These are phyloP conservation scores for Malus orientalis DNA, from an alignment of 306 rosid species.

Conservation along the genomic window DNA sequence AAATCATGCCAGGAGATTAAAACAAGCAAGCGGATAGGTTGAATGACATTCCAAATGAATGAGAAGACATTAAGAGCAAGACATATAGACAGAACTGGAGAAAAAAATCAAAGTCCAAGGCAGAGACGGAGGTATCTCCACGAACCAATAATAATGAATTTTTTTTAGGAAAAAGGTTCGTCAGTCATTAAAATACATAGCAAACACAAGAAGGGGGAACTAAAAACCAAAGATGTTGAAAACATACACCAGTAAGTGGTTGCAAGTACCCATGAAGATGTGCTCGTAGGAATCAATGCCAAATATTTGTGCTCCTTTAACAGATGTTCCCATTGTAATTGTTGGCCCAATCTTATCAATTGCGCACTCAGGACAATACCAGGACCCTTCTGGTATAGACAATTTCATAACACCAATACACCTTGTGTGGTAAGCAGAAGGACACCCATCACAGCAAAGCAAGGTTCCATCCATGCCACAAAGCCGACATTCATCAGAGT, in stretches of 20 bases:
- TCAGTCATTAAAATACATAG: neutral
- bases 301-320: slow-evolving; percentile 81
- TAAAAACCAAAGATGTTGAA: slow-evolving; percentile 29
- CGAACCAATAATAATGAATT: neutral
- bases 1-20: slow-evolving; percentile 20
- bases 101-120: slow-evolving; percentile 3
- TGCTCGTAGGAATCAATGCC: slow-evolving; percentile 76
- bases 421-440: slow-evolving; percentile 92
- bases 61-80: neutral
- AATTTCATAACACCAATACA: slow-evolving; percentile 88
- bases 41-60: slow-evolving; percentile 3
- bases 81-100: neutral
- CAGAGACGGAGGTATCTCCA: slow-evolving; percentile 7
- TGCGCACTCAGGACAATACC: slow-evolving; percentile 97
- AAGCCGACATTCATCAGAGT: slow-evolving; percentile 89
- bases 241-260: slow-evolving; percentile 93
- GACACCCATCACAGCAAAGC: slow-evolving; percentile 99
- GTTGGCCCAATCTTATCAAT: slow-evolving; percentile 54
- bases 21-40: slow-evolving; percentile 10
- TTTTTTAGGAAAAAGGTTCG: neutral
- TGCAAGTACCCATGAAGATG: slow-evolving; percentile 78
- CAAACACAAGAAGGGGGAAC: neutral
- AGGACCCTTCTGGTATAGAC: slow-evolving; percentile 81
- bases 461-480: slow-evolving; percentile 97
- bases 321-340: slow-evolving; percentile 55